phyloP scores from a whole-genome alignment of 768 basidiomycete genomes.

The Polyporus arcularius region DNA sequence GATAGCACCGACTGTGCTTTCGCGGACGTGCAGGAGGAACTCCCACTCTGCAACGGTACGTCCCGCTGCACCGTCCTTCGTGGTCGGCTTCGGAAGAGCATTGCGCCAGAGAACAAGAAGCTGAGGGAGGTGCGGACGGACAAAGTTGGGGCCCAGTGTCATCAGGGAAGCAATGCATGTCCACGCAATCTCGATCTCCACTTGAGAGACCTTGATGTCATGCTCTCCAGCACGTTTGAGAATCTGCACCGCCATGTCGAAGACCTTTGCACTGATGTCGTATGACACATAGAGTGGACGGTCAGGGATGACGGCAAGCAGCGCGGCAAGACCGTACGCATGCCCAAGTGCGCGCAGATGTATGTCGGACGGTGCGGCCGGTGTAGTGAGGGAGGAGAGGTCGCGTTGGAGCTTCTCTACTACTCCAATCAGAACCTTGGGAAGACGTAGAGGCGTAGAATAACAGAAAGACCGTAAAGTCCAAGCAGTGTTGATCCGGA shows the following conservation, averaged over 20 bases:
- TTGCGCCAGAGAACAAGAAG: constrained; percentile 96
- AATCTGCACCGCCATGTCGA: constrained; percentile 88
- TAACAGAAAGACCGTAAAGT: constrained; percentile 89
- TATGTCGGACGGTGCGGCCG: constrained; percentile 70
- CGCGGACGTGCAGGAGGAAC: constrained; percentile 88
- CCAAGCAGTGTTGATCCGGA: constrained; percentile 87
- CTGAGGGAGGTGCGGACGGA: constrained; percentile 90
- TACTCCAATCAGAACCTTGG: constrained; percentile 74
- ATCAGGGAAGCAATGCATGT: constrained; percentile 87
- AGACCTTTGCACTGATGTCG: constrained; percentile 86
- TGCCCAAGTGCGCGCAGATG: constrained; percentile 78
- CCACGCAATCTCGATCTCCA: constrained; percentile 95
- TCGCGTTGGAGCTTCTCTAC: constrained; percentile 86
- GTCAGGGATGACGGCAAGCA: constrained; percentile 83
- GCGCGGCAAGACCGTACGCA: constrained; percentile 85
- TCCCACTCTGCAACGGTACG: constrained; percentile 81
- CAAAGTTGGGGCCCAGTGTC: constrained; percentile 91
- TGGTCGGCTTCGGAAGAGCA: constrained; percentile 91
- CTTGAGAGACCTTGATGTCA: constrained; percentile 74
- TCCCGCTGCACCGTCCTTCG: constrained; percentile 71
- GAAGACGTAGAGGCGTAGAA: constrained; percentile 82
- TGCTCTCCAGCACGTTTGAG: constrained; percentile 92
- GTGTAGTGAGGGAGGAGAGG: constrained; percentile 69
- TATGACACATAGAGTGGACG: constrained; percentile 93
- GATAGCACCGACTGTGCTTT: constrained; percentile 87